These are phyloP conservation scores for Eucalyptus pauciflora DNA, from an alignment of 345 rosid genomes.

Conservation along the genomic window DNA sequence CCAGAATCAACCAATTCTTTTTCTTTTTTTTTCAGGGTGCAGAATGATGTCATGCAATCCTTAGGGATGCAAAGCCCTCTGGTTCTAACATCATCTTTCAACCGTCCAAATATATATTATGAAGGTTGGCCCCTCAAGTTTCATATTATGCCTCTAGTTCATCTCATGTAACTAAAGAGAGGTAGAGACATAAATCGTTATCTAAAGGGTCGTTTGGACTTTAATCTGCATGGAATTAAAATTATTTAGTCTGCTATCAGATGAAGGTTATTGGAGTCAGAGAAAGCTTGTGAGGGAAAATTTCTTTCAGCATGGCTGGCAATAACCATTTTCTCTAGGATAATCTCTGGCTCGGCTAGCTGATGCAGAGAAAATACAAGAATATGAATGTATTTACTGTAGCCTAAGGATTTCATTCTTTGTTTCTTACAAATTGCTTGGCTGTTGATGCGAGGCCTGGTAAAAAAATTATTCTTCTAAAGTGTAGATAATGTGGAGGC, in stretches of 20 bases:
- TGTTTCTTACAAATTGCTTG: neutral
- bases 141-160: neutral
- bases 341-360: neutral
- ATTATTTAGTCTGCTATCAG: neutral
- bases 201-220: neutral
- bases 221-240: neutral
- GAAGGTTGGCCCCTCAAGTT: conserved; percentile 49
- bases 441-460: neutral
- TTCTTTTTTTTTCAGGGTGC: conserved; percentile 45
- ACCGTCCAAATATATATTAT: conserved; percentile 85
- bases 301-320: neutral
- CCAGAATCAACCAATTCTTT: neutral
- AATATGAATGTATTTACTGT: neutral
- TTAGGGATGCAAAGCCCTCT: conserved; percentile 67
- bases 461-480: neutral
- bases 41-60: conserved; percentile 77
- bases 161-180: neutral
- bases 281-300: neutral
- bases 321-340: neutral
- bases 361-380: neutral
- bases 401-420: neutral
- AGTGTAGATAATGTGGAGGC: neutral
- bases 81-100: conserved; percentile 85
- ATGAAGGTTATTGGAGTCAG: neutral
- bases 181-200: neutral